Evolutionary conservation across 2,329 filamentous ascomycete genomes (phyloP).

Genomic region (Aureobasidium sp.): DNA sequence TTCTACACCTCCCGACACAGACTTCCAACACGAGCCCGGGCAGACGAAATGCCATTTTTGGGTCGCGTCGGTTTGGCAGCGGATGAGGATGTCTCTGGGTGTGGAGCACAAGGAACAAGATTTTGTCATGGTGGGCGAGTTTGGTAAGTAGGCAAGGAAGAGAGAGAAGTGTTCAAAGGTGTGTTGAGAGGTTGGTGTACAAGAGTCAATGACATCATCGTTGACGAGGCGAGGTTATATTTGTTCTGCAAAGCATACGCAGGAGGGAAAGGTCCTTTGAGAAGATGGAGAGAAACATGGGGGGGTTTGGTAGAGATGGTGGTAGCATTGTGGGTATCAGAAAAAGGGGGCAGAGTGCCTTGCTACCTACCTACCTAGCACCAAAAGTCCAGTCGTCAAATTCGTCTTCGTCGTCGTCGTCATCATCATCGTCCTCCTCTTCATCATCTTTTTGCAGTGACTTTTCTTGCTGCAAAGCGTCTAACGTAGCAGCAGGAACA

Average conservation of each 20-base stretch:
- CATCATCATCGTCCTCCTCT: constrained; percentile 18
- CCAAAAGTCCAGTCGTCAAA: constrained; percentile 20
- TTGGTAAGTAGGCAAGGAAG: not conserved
- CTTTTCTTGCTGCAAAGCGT: not conserved
- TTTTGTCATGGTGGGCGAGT: constrained; percentile 23
- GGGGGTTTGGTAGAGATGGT: no score
- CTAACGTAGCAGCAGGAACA: not conserved
- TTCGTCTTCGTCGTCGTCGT: constrained; percentile 18
- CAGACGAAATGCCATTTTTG: constrained; percentile 37
- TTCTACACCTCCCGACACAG: constrained; percentile 35
- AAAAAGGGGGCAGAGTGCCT: not conserved
- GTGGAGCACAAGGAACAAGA: constrained; percentile 33
- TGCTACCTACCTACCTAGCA: constrained; percentile 9
- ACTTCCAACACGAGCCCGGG: constrained; percentile 34
- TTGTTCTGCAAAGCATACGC: no score
- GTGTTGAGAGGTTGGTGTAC: not conserved
- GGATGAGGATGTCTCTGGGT: constrained; percentile 31
- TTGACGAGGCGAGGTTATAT: no score
- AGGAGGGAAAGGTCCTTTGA: no score
- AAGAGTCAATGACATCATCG: not conserved
- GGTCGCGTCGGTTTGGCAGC: constrained; percentile 35
- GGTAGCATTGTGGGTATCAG: constrained; percentile 11
- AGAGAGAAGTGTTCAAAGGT: not conserved
- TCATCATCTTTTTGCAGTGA: not conserved
- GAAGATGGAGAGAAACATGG: no score